These are phyloP conservation scores for Lichtheimia ornata DNA, from an alignment of 371 early-diverging fungal species.

Conservation along the genomic window DNA sequence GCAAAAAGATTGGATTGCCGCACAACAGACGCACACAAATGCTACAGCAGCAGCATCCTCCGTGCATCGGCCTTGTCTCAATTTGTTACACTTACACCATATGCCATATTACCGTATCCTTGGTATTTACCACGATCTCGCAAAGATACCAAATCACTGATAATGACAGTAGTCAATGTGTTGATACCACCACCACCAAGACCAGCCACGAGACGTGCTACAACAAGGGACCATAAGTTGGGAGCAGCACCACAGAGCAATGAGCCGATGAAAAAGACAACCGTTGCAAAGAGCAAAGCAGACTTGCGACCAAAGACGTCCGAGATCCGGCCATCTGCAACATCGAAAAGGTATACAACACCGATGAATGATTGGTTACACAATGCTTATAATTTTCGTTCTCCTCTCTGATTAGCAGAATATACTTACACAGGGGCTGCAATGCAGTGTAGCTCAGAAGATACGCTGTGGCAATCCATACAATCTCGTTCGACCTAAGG, in stretches of 20 bases:
- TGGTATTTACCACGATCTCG: slow-evolving; percentile 54
- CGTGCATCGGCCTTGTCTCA: too few species aligned
- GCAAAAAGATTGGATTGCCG: background rate
- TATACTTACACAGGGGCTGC: slow-evolving; percentile 72
- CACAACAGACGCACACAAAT: background rate
- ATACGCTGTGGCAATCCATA: slow-evolving; percentile 79
- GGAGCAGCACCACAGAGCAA: slow-evolving; percentile 59
- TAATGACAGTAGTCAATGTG: slow-evolving; percentile 45
- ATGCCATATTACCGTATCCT: slow-evolving; percentile 49
- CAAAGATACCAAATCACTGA: slow-evolving; percentile 47
- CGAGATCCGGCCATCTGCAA: slow-evolving; percentile 54
- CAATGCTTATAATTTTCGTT: too few species aligned
- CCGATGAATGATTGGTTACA: too few species aligned
- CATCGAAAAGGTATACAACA: background rate
- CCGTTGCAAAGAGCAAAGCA: slow-evolving; percentile 56
- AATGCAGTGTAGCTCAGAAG: slow-evolving; percentile 75
- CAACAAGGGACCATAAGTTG: slow-evolving; percentile 68
- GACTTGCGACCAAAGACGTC: slow-evolving; percentile 73
- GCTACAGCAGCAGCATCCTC: too few species aligned
- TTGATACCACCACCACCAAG: slow-evolving; percentile 75
- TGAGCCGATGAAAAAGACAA: slow-evolving; percentile 59
- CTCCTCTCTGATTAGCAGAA: too few species aligned
- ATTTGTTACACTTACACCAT: slow-evolving; percentile 28
- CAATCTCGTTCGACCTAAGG: slow-evolving; percentile 49
- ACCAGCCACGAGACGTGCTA: slow-evolving; percentile 75